phyloP scores from a whole-genome alignment of 2,329 filamentous ascomycete genomes.

The Claviceps arundinis region DNA sequence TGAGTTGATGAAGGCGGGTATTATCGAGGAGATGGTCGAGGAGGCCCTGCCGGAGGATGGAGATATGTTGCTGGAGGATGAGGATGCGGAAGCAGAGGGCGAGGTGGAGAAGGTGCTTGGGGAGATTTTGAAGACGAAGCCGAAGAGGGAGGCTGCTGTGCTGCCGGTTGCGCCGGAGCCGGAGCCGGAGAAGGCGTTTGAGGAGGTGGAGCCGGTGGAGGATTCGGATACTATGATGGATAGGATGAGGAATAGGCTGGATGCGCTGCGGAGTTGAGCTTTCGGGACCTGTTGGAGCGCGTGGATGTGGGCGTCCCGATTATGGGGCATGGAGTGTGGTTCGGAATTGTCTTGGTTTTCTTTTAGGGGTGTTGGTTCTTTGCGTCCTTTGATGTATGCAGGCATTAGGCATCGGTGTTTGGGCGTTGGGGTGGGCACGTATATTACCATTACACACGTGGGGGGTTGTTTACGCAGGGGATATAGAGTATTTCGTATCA shows the following conservation, averaged over 20 bases:
- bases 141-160: constrained; percentile 49
- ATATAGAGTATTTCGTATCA: too few relatives aligned
- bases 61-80: constrained; percentile 61
- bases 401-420: background rate
- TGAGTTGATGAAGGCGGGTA: constrained; percentile 86
- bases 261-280: constrained; percentile 70
- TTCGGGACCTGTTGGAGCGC: too few relatives aligned
- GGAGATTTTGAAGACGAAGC: constrained; percentile 70
- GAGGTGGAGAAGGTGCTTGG: constrained; percentile 84
- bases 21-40: constrained; percentile 95
- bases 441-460: too few relatives aligned
- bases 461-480: too few relatives aligned
- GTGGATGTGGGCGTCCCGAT: too few relatives aligned
- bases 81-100: constrained; percentile 51
- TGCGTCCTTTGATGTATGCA: background rate
- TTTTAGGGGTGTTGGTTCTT: background rate
- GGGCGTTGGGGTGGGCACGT: background rate
- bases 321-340: too few relatives aligned
- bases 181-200: constrained; percentile 36
- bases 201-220: constrained; percentile 44
- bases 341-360: background rate
- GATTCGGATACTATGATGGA: constrained; percentile 83
- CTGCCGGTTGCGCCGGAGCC: constrained; percentile 38
- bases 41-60: constrained; percentile 70
- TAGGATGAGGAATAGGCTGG: constrained; percentile 83